Evolutionary conservation across 1,284 basidiomycete genomes (phyloP), one percentile per base, ranked within the genome.

Genomic region (Xanthoconium separans): DNA sequence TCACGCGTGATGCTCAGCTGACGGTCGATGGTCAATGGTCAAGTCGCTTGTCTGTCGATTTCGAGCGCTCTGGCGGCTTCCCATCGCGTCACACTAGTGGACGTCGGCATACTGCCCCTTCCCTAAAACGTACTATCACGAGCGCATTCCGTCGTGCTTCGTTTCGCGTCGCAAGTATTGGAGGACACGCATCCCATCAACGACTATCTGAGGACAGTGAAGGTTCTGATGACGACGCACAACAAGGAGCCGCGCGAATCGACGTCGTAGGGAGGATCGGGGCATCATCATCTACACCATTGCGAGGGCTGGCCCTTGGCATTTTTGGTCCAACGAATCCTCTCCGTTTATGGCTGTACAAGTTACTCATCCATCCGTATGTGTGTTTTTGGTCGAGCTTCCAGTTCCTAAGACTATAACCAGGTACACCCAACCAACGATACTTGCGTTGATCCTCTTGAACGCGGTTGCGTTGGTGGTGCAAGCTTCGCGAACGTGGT

Each of bases 351-450:
- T 70, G 76, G 2, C 78, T 91, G 65, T 90, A 86, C 66, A 73
- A 75, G n/a, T 73, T 91, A 49, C 75, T 96, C 34, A 75, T 86
- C 12, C 83, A 84, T 70, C 76, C 82, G 89, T 93, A 62, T 58
- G 78, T 74, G 10, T 36, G 40, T 39, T 40, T 44, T 42, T 31
- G 15, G 11, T 37, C 4, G 31, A 12, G 22, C n/a, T 40, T 55
- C 15, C 30, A 9, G 31, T 37, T 27, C n/a, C 62, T 36, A 43
- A 53, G 11, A 41, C 31, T 6, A 36, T 47, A 22, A 43, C 51
- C 58, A 94, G 92, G 59, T 91, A 86, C 82, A 93, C 94, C 16
- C 95, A 99, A 71, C 93, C 93, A 12, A 60, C 78, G 39, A 91
- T 98, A 51, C 80, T 98, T 41, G 63, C 88, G 9, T 78, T 95